phyloP scores from a whole-genome alignment of 1,284 basidiomycete species.

The Lentinus polychrous region DNA sequence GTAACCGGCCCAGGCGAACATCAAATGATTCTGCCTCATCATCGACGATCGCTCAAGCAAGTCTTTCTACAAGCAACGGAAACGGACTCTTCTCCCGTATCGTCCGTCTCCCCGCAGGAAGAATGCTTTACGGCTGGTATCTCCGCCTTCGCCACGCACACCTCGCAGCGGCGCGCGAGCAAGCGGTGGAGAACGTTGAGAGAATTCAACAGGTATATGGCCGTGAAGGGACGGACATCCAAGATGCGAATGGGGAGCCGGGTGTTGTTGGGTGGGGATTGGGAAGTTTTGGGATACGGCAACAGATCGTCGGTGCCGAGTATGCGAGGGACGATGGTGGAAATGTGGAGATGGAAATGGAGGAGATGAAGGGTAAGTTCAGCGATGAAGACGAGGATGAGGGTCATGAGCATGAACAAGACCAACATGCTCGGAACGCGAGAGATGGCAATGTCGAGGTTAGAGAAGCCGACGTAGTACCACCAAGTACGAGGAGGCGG shows the following conservation, averaged over 20 bases:
- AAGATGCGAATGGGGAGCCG: constrained; percentile 18
- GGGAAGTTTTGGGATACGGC: constrained; percentile 59
- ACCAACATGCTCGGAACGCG: neutral
- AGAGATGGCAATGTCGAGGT: neutral
- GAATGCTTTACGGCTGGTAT: constrained; percentile 45
- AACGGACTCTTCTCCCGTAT: constrained; percentile 12
- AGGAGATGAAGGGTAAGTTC: constrained; percentile 18
- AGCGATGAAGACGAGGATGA: constrained; percentile 16
- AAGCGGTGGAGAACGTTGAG: constrained; percentile 57
- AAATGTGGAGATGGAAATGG: constrained; percentile 17
- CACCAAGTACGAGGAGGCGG: neutral
- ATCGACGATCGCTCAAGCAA: no score
- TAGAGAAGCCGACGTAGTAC: neutral
- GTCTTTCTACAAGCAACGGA: neutral
- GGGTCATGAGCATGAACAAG: constrained; percentile 5
- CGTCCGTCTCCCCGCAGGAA: constrained; percentile 14
- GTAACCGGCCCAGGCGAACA: neutral
- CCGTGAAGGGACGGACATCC: constrained; percentile 26
- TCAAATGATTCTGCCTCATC: no score
- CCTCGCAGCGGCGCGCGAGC: constrained; percentile 55
- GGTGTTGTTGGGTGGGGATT: constrained; percentile 57
- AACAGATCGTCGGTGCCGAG: constrained; percentile 18
- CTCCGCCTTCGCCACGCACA: constrained; percentile 56
- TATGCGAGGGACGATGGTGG: no score
- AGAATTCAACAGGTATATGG: constrained; percentile 52